These are phyloP conservation scores for Tolypocladium amazonense DNA, from an alignment of 2,329 filamentous ascomycete species.

Conservation along the genomic window DNA sequence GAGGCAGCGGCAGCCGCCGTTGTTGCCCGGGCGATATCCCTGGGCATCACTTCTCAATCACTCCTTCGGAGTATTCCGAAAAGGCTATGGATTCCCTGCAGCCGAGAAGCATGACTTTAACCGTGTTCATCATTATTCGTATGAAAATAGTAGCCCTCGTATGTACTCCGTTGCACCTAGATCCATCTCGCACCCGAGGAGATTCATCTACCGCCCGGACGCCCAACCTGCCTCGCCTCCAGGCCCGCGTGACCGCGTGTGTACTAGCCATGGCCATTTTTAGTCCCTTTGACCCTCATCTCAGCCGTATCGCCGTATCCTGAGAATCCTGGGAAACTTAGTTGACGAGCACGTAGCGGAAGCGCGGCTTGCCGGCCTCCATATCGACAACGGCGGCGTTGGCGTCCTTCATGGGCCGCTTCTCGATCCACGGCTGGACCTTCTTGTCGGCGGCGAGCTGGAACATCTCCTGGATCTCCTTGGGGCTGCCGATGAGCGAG, in stretches of 20 bases:
- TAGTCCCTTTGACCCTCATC: neutral
- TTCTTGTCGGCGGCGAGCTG: constrained; percentile 43
- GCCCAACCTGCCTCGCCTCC: neutral
- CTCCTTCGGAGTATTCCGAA: no score
- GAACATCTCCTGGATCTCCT: constrained; percentile 51
- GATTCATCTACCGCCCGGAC: neutral
- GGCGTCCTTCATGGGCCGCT: constrained; percentile 42
- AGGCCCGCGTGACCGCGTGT: neutral
- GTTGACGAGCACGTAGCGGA: constrained; percentile 35
- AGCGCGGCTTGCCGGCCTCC: constrained; percentile 40
- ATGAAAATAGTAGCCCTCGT: neutral
- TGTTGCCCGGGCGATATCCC: neutral
- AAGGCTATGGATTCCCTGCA: no score
- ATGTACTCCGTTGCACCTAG: neutral
- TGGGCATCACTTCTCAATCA: no score
- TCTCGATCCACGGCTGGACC: constrained; percentile 45
- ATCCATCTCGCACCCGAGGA: neutral
- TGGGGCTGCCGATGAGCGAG: constrained; percentile 34
- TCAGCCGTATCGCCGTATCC: neutral
- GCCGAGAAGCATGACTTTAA: no score
- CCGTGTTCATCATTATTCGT: no score
- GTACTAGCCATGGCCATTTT: no score
- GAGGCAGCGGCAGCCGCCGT: neutral
- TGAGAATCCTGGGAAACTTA: constrained; percentile 9
- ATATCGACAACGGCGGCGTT: constrained; percentile 48